phyloP scores from a whole-genome alignment of 495 filamentous ascomycete species.

The Aspergillus kassunensis region DNA sequence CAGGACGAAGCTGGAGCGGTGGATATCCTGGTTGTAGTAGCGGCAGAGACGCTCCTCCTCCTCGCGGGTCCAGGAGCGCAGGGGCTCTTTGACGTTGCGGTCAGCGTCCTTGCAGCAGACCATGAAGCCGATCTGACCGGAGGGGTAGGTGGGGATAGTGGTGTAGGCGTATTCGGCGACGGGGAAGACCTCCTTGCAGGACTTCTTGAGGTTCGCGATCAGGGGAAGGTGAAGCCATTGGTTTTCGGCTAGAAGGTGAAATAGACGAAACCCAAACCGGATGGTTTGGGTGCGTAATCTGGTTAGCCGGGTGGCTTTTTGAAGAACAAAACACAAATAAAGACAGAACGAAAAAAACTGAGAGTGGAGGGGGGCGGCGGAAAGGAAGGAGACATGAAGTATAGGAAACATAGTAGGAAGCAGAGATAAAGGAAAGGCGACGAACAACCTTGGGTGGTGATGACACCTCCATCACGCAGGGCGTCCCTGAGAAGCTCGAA shows the following conservation, averaged over 20 bases:
- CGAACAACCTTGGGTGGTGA: conserved; percentile 99
- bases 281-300: conserved; percentile 31
- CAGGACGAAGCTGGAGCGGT: conserved; percentile 88
- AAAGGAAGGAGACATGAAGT: conserved; percentile 10
- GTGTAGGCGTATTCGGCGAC: conserved; percentile 98
- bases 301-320: conserved; percentile 26
- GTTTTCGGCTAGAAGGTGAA: conserved; percentile 74
- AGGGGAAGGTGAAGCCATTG: conserved; percentile 96
- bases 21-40: conserved; percentile 96
- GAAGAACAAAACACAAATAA: background rate
- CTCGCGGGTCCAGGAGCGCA: conserved; percentile 73
- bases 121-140: conserved; percentile 99
- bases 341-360: background rate
- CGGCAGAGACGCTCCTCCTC: conserved; percentile 88
- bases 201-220: conserved; percentile 88
- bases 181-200: conserved; percentile 96
- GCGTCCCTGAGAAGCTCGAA: conserved; percentile 88
- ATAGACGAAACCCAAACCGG: conserved; percentile 34
- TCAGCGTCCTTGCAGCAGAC: conserved; percentile 92
- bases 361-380: background rate
- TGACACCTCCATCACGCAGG: conserved; percentile 91
- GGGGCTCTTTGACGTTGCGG: conserved; percentile 76
- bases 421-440: conserved; percentile 57
- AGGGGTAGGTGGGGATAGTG: conserved; percentile 98
- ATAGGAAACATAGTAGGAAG: conserved; percentile 8